A percentile compares a stretch with the other conserved stretches of the same genome.
These are phyloP conservation scores for Russula griseocarnosa DNA, from an alignment of 768 basidiomycete genomes.

Conservation along the genomic window DNA sequence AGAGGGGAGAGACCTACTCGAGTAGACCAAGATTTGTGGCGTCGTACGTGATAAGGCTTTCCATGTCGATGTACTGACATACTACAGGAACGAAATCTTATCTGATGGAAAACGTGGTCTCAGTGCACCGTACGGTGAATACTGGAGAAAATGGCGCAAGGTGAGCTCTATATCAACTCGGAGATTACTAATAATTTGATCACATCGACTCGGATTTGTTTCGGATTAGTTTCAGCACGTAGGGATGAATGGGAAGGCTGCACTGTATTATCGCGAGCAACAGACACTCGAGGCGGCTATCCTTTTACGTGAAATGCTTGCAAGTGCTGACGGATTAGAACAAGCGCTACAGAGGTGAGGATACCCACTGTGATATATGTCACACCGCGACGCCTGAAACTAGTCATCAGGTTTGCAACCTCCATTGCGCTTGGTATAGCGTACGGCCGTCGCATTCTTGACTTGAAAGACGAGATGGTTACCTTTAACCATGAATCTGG, in stretches of 20 bases:
- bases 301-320: constrained; percentile 20
- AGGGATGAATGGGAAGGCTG: constrained; percentile 16
- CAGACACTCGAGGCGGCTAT: constrained; percentile 19
- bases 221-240: constrained; percentile 14
- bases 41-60: constrained; percentile 3
- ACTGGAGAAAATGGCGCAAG: constrained; percentile 23
- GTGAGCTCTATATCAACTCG: background rate
- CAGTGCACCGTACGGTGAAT: constrained; percentile 10
- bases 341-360: constrained; percentile 15
- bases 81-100: constrained; percentile 22
- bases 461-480: constrained; percentile 17
- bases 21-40: constrained; percentile 22
- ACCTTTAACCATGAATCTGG: background rate
- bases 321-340: background rate
- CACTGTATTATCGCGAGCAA: constrained; percentile 18
- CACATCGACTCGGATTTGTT: background rate
- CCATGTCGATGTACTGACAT: background rate
- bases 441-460: constrained; percentile 14
- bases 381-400: too few relatives aligned
- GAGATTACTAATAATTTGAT: background rate
- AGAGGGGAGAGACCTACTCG: constrained; percentile 26
- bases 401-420: constrained; percentile 12
- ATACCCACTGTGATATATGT: background rate
- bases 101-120: constrained; percentile 19
- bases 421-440: constrained; percentile 14